These are phyloP conservation scores for Neodidymelliopsis sp. DNA, from an alignment of 2,329 filamentous ascomycete species.

Conservation along the genomic window DNA sequence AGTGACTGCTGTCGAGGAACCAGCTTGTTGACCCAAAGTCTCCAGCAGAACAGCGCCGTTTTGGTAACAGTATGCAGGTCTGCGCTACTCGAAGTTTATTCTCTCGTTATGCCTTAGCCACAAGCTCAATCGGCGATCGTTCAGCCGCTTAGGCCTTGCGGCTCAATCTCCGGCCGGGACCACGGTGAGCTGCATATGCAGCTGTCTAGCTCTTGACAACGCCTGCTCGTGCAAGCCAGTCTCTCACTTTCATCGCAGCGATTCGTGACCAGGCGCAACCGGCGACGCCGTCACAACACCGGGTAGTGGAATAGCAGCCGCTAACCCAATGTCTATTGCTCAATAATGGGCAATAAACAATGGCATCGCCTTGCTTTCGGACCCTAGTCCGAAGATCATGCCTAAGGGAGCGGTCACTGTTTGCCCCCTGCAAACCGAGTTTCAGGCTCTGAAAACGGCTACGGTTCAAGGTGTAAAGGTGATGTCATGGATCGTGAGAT, in stretches of 20 bases:
- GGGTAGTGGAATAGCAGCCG: conserved; percentile 4
- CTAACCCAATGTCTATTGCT: not conserved
- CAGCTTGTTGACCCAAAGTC: not conserved
- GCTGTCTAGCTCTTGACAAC: conserved; percentile 8
- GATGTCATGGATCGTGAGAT: conserved; percentile 14
- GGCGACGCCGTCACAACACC: not conserved
- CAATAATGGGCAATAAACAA: conserved; percentile 4
- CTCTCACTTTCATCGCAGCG: not conserved
- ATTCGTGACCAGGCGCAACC: not conserved
- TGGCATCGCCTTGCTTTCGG: not conserved
- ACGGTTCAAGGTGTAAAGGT: not conserved
- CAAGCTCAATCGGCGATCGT: not conserved
- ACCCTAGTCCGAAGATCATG: not conserved
- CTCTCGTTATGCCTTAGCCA: not conserved
- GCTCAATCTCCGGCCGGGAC: conserved; percentile 1
- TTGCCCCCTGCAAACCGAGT: not conserved
- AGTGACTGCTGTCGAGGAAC: conserved; percentile 1
- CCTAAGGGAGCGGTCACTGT: not conserved
- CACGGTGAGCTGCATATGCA: not conserved
- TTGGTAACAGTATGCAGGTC: not conserved
- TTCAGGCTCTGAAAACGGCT: not conserved
- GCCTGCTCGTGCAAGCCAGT: conserved; percentile 1
- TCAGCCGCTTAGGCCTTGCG: not conserved
- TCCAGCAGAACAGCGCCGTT: not conserved
- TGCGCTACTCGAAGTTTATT: conserved; percentile 6